Percentiles rank a stretch among this genome's conserved stretches.
phyloP scores from a whole-genome alignment of 176 grass and related monocot species.

The Saccharum officinarum region DNA sequence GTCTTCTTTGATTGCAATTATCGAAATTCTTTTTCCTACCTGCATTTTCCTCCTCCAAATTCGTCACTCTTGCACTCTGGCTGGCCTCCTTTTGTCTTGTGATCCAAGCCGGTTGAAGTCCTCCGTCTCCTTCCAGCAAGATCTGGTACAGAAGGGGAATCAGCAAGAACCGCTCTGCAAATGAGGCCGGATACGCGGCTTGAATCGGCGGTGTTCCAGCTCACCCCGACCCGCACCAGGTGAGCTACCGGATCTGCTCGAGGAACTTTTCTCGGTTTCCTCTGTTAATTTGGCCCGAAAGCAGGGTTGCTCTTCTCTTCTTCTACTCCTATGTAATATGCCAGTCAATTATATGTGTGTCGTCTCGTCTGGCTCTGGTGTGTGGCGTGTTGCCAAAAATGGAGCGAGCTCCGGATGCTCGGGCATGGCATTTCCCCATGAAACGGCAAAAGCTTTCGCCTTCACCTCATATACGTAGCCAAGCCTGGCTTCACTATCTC shows the following conservation, averaged over 20 bases:
- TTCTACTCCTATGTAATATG: too few relatives aligned
- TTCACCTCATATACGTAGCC: not conserved
- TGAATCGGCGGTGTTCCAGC: constrained; percentile 92
- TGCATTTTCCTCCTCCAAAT: constrained; percentile 33
- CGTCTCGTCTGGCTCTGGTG: not conserved
- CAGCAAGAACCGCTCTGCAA: not conserved
- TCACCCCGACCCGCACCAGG: constrained; percentile 98
- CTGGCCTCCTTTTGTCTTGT: not conserved
- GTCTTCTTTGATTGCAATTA: constrained; percentile 1
- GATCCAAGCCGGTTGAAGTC: not conserved
- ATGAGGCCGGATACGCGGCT: constrained; percentile 88
- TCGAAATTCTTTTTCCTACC: not conserved
- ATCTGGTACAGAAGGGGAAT: constrained; percentile 35
- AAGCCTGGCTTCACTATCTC: not conserved
- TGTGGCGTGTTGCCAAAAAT: not conserved
- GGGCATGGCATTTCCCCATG: not conserved
- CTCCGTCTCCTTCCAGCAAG: constrained; percentile 19
- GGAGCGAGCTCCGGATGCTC: not conserved
- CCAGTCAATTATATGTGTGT: not conserved
- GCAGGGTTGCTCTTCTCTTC: constrained; percentile 7
- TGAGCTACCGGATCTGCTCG: constrained; percentile 43
- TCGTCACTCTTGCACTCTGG: not conserved
- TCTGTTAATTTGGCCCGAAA: not conserved
- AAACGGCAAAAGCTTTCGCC: not conserved
- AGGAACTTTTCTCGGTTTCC: constrained; percentile 5